phyloP scores from a whole-genome alignment of 345 rosid species.

The Lepidium africanum region DNA sequence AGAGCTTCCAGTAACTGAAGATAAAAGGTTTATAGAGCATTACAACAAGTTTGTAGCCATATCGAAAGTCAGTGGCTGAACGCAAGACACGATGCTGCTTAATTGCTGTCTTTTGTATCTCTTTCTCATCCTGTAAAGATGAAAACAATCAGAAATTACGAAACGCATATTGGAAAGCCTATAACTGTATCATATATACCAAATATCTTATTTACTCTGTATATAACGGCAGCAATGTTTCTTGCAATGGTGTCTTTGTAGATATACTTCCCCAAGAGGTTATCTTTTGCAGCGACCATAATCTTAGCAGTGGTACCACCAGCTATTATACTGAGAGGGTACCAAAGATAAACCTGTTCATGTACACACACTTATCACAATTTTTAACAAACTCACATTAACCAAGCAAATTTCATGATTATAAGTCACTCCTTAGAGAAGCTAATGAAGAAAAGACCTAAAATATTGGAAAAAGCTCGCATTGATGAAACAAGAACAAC shows the following conservation, averaged over 20 bases:
- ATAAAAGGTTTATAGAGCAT: constrained; percentile 18
- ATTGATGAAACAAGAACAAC: neutral
- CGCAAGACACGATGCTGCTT: constrained; percentile 68
- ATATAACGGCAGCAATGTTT: constrained; percentile 88
- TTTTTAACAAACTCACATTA: neutral
- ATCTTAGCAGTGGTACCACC: constrained; percentile 97
- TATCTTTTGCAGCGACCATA: constrained; percentile 95
- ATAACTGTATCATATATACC: too few species aligned
- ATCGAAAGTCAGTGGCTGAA: constrained; percentile 72
- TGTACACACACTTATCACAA: neutral
- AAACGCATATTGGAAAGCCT: neutral
- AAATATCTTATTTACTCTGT: constrained; percentile 41
- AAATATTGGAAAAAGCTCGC: neutral
- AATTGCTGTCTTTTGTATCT: constrained; percentile 78
- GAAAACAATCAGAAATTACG: constrained; percentile 6
- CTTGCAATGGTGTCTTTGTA: constrained; percentile 87
- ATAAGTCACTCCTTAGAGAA: too few species aligned
- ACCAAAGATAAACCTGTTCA: constrained; percentile 84
- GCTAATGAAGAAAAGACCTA: neutral
- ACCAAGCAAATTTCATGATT: too few species aligned
- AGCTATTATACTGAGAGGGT: constrained; percentile 68
- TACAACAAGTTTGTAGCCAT: constrained; percentile 97
- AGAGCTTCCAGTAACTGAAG: neutral
- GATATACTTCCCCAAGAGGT: constrained; percentile 81
- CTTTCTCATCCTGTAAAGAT: constrained; percentile 72